Conservation (phyloP, 2,329 filamentous ascomycete genomes). For the Colletotrichum kahawae region DNA sequence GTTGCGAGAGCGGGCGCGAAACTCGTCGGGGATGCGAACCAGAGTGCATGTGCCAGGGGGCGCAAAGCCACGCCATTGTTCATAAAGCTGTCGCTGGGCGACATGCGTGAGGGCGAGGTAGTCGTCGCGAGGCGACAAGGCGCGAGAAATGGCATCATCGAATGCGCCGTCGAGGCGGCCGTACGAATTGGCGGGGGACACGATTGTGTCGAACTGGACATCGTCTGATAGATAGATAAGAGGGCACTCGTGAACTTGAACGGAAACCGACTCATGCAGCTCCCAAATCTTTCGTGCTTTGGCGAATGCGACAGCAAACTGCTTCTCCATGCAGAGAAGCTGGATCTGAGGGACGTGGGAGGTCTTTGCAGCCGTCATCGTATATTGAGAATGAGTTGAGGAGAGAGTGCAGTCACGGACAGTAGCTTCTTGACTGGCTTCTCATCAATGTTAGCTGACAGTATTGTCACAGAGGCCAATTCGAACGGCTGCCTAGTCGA, state of each 20-base stretch:
- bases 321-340: slow-evolving; percentile 45
- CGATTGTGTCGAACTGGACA: slow-evolving; percentile 50
- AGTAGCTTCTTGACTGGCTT: neutral
- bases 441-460: neutral
- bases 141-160: slow-evolving; percentile 57
- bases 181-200: slow-evolving; percentile 61
- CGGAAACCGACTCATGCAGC: slow-evolving; percentile 32
- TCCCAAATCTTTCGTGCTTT: slow-evolving; percentile 33
- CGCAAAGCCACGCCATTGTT: slow-evolving; percentile 52
- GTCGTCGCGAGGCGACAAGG: slow-evolving; percentile 47
- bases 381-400: neutral
- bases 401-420: neutral
- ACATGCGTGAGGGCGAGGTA: slow-evolving; percentile 52
- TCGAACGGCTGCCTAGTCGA: neutral
- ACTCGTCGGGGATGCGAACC: slow-evolving; percentile 45
- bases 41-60: slow-evolving; percentile 56
- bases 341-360: slow-evolving; percentile 40
- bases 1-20: slow-evolving; percentile 36
- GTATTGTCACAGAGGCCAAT: neutral
- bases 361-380: neutral
- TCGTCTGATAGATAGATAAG: slow-evolving; percentile 40
- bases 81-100: slow-evolving; percentile 49
- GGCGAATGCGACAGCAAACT: slow-evolving; percentile 44
- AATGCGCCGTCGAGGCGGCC: slow-evolving; percentile 59
- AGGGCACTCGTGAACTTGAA: slow-evolving; percentile 42